These are phyloP conservation scores for Scenedesmus sp. DNA, from an alignment of 163 green algal genomes.

Conservation along the genomic window DNA sequence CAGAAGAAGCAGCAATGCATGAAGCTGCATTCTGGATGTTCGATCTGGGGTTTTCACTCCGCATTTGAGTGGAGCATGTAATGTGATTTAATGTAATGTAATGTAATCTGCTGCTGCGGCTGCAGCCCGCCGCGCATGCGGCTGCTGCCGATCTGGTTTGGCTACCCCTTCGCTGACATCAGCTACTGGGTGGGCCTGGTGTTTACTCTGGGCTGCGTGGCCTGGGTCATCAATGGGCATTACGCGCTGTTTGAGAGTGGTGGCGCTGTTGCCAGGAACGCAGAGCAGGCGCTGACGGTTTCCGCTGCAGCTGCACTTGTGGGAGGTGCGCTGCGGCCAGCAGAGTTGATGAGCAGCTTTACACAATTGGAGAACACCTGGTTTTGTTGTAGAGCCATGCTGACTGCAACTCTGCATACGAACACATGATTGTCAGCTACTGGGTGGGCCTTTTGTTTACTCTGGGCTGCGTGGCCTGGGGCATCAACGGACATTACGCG, in stretches of 20 bases:
- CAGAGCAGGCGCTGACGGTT: background rate
- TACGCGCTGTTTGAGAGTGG: slow-evolving; percentile 3
- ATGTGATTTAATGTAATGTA: background rate
- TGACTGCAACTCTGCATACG: too few species aligned
- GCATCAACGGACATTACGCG: slow-evolving; percentile 36
- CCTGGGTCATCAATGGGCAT: slow-evolving; percentile 44
- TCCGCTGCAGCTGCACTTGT: slow-evolving; percentile 16
- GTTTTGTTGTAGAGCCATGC: background rate
- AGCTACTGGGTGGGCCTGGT: slow-evolving; percentile 41
- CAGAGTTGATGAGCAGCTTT: background rate
- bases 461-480: slow-evolving; percentile 41
- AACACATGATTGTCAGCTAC: background rate
- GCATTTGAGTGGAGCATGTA: too few species aligned
- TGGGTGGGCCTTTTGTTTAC: slow-evolving; percentile 42
- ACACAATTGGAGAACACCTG: background rate
- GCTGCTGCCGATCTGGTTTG: slow-evolving; percentile 39
- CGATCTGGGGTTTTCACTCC: background rate
- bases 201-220: slow-evolving; percentile 38
- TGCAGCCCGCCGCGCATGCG: background rate
- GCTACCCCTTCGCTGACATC: slow-evolving; percentile 26
- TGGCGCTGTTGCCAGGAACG: background rate
- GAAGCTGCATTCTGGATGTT: background rate
- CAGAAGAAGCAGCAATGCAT: too few species aligned
- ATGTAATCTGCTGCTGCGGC: background rate
- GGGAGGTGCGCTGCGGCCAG: background rate